A percentile compares a stretch with the other conserved stretches of the same genome.
phyloP scores from a whole-genome alignment of 116 monocot species.

The Dioscorea cayenensis region DNA sequence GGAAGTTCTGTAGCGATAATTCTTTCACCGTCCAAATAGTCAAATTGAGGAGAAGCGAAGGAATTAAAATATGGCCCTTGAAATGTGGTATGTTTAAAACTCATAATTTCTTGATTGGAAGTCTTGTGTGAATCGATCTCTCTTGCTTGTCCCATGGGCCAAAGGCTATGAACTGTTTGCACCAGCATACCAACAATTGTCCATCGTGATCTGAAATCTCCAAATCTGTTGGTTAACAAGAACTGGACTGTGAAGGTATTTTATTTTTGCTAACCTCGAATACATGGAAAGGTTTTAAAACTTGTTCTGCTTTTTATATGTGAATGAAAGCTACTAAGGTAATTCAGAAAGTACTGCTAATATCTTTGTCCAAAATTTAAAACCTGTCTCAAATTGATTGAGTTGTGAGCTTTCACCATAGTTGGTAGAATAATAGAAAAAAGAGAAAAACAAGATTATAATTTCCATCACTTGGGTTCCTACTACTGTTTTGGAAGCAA shows the following conservation, averaged over 20 bases:
- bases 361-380: no score
- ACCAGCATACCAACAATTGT: conserved; percentile 94
- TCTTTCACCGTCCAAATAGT: conserved; percentile 96
- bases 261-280: background rate
- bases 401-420: no score
- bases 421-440: no score
- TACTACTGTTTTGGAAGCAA: no score
- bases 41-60: conserved; percentile 90
- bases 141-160: conserved; percentile 33
- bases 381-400: no score
- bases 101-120: background rate
- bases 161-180: conserved; percentile 99
- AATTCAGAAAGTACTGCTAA: no score
- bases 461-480: no score
- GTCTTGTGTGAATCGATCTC: background rate
- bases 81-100: conserved; percentile 65
- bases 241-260: conserved; percentile 98
- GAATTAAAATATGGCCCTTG: conserved; percentile 99
- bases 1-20: conserved; percentile 95
- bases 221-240: conserved; percentile 94
- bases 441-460: no score
- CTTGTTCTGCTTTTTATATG: background rate
- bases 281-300: background rate
- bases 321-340: no score
- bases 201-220: conserved; percentile 95